Evolutionary conservation across 2,329 filamentous ascomycete species (phyloP), one percentile per base, ranked within the genome.

Genomic region (Rugonectria rugulosa): DNA sequence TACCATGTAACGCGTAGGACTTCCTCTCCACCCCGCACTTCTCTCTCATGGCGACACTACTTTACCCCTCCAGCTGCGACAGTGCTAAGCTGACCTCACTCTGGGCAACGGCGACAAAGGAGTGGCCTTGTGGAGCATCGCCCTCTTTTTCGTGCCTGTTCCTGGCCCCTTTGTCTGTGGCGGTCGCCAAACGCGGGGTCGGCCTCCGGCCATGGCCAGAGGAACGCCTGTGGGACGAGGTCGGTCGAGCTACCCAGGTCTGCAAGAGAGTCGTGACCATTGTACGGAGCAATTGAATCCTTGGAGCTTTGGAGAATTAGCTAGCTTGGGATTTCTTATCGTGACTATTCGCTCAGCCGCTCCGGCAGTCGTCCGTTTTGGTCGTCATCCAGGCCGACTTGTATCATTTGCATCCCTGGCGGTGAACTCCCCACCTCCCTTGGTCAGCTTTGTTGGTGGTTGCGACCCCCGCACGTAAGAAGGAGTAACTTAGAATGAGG

Each of bases 111-210:
- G 15, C 46, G 19, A 10, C 29, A 32, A 32, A 32, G 29, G 6
- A 11, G n/a, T 32, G 38, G 44, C 36, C n/a, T 20, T 43, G 21
- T 38, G 45, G 32, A 47, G 23, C 41, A 34, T 29, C 32, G 37
- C 46, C 37, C 37, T 42, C 19, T 42, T 27, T 37, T 57, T 62
- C 24, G 40, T 57, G 48, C 37, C 41, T 48, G 44, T 45, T 27
- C 50, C 49, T 45, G 31, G 26, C 9, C 32, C 48, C 40, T 49
- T 24, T 27, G 32, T 17, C 15, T 34, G 40, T 45, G 56, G 52
- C 48, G 57, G 57, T 55, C 66, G 66, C 64, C 61, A 68, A 68
- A 68, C 64, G 66, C 66, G 66, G 66, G 65, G 64, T 54, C 46
- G 50, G 54, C 44, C 52, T 47, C 53, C 57, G 37, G 12, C 37